phyloP scores from a whole-genome alignment of 2,329 filamentous ascomycete species.

The Sclerotinia minor region DNA sequence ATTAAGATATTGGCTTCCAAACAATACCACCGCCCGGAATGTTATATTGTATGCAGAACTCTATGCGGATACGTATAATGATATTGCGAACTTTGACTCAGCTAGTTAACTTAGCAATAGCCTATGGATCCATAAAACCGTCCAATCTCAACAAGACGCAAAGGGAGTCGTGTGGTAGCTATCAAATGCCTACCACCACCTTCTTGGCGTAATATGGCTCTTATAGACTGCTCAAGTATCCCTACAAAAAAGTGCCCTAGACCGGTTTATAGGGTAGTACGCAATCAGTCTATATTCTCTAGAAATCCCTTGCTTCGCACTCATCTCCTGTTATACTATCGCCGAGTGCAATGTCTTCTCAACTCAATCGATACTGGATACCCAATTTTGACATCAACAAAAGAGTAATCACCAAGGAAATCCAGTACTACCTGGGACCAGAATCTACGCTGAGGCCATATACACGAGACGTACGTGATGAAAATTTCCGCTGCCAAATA shows the following conservation, averaged over 20 bases:
- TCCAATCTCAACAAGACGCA: conserved; percentile 9
- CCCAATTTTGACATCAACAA: conserved; percentile 60
- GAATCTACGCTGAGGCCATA: conserved; percentile 58
- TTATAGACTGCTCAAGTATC: conserved; percentile 6
- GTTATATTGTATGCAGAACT: conserved; percentile 11
- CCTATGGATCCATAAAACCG: conserved; percentile 7
- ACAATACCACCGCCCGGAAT: conserved; percentile 15
- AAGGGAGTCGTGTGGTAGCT: neutral
- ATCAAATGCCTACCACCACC: conserved; percentile 15
- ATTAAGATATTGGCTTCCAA: conserved; percentile 21
- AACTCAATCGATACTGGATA: conserved; percentile 62
- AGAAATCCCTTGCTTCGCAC: neutral
- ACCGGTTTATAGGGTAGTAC: neutral
- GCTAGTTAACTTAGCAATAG: conserved; percentile 3
- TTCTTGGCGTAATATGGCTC: conserved; percentile 11
- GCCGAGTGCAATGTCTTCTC: conserved; percentile 39
- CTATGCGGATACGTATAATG: conserved; percentile 21
- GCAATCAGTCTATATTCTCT: conserved; percentile 28
- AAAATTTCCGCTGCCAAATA: conserved; percentile 33
- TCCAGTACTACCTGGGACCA: conserved; percentile 59
- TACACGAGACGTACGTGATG: conserved; percentile 53
- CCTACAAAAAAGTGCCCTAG: conserved; percentile 13
- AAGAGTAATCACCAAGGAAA: conserved; percentile 58
- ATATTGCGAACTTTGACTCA: conserved; percentile 8
- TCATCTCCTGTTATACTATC: conserved; percentile 26